Evolutionary conservation across 202 grass and related monocot species (phyloP).

Genomic region (Schoenoplectus triqueter): DNA sequence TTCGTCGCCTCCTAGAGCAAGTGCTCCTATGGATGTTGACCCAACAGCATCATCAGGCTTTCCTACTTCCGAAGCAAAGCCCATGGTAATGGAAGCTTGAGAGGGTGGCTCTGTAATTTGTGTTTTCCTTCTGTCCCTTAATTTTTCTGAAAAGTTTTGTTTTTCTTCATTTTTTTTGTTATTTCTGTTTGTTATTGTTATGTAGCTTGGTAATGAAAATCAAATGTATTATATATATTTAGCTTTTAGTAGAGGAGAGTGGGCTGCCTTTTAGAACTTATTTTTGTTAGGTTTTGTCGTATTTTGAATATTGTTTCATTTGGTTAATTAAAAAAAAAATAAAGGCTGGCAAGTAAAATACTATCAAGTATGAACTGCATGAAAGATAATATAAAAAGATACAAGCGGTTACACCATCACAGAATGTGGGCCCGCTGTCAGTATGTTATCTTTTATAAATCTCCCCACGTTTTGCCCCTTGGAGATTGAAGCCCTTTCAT

Average conservation of each 20-base stretch:
- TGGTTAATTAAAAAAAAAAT: background rate
- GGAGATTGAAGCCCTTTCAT: too few species aligned
- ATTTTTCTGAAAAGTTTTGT: too few species aligned
- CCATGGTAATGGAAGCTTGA: conserved; percentile 25
- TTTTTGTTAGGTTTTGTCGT: background rate
- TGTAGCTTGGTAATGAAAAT: background rate
- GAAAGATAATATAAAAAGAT: too few species aligned
- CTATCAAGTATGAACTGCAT: background rate
- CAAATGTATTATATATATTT: background rate
- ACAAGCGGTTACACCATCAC: too few species aligned
- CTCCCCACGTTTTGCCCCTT: too few species aligned
- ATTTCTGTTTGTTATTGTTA: background rate
- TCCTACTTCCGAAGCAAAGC: conserved; percentile 15
- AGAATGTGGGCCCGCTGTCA: too few species aligned
- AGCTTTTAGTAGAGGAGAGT: background rate
- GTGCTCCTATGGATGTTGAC: conserved; percentile 44
- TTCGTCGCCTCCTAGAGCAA: conserved; percentile 76
- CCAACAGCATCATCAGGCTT: background rate
- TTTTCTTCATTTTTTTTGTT: background rate
- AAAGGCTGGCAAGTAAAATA: background rate
- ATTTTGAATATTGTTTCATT: background rate
- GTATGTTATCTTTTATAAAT: too few species aligned
- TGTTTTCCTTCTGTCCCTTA: background rate
- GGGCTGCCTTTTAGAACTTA: background rate
- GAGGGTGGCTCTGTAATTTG: background rate